A percentile compares a stretch with the other conserved stretches of the same genome.
phyloP scores from a whole-genome alignment of 495 filamentous ascomycete species.

The Cudoniella acicularis region DNA sequence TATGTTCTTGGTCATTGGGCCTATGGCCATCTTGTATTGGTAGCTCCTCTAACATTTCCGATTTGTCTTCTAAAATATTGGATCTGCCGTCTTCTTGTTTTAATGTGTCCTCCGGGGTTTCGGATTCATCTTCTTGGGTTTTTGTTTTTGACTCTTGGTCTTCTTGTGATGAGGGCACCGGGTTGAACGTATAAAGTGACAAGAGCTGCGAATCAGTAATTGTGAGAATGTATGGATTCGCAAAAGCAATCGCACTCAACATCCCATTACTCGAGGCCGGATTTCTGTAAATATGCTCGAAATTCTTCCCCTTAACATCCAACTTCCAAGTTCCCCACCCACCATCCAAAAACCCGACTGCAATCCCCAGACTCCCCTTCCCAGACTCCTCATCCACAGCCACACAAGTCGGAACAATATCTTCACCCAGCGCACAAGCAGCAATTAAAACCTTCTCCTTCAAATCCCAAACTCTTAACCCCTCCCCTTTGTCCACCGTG shows the following conservation, averaged over 20 bases:
- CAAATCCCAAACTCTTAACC: slow-evolving; percentile 75
- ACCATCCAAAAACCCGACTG: slow-evolving; percentile 75
- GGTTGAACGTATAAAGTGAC: slow-evolving; percentile 59
- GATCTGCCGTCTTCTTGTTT: no score
- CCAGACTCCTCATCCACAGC: slow-evolving; percentile 21
- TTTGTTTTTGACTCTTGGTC: no score
- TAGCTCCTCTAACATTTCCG: background rate
- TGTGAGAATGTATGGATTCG: slow-evolving; percentile 72
- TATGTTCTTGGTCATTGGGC: no score
- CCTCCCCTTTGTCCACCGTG: slow-evolving; percentile 65
- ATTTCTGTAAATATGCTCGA: slow-evolving; percentile 42
- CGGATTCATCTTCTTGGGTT: slow-evolving; percentile 12
- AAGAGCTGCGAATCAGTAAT: slow-evolving; percentile 69
- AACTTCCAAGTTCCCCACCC: slow-evolving; percentile 63
- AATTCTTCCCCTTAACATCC: slow-evolving; percentile 21
- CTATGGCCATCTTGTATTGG: no score
- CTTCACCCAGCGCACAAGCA: slow-evolving; percentile 31
- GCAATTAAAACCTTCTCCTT: slow-evolving; percentile 56
- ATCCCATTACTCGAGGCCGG: slow-evolving; percentile 54
- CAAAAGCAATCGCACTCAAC: slow-evolving; percentile 72
- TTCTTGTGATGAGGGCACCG: background rate
- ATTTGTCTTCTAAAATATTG: background rate
- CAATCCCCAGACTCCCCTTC: slow-evolving; percentile 41
- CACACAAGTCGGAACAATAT: slow-evolving; percentile 50
- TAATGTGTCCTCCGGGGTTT: background rate